Percentiles rank a stretch among this genome's conserved stretches.
Evolutionary conservation across 1,139 yeast genomes (phyloP).

Genomic region (Hanseniaspora uvarum): DNA sequence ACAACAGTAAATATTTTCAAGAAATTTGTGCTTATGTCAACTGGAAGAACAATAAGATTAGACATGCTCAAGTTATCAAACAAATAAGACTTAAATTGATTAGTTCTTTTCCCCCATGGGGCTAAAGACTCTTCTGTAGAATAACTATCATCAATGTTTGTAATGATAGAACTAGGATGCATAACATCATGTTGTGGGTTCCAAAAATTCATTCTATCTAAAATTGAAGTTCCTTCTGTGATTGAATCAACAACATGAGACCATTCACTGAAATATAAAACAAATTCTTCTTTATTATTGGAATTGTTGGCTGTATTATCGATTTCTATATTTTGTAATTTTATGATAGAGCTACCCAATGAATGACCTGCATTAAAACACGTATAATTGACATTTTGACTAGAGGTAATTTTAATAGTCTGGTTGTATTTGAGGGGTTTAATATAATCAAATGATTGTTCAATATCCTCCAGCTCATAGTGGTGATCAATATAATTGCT

Average conservation of each 20-base stretch:
- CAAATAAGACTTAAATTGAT: constrained; percentile 56
- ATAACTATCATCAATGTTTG: constrained; percentile 29
- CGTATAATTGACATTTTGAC: constrained; percentile 58
- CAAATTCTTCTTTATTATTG: constrained; percentile 1
- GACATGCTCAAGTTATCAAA: constrained; percentile 41
- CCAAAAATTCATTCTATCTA: constrained; percentile 59
- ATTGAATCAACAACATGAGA: constrained; percentile 19
- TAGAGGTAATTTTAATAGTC: constrained; percentile 41
- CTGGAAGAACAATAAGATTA: constrained; percentile 76
- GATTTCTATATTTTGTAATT: constrained; percentile 32
- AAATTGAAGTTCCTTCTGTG: constrained; percentile 66
- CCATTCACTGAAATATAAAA: constrained; percentile 16
- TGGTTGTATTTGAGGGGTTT: constrained; percentile 69
- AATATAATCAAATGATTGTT: constrained; percentile 64
- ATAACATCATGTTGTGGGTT: constrained; percentile 87
- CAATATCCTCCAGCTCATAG: constrained; percentile 66
- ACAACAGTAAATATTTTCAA: constrained; percentile 66
- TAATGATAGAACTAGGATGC: constrained; percentile 74
- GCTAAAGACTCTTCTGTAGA: constrained; percentile 51
- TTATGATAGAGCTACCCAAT: constrained; percentile 56
- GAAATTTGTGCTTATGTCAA: constrained; percentile 72
- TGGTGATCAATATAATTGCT: constrained; percentile 60
- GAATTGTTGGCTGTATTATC: not conserved
- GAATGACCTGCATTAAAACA: constrained; percentile 91
- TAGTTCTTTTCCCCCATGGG: constrained; percentile 56